Percentiles rank a stretch among this genome's conserved stretches.
Conservation (phyloP, 1,284 basidiomycete genomes). For the Moesziomyces globuligerus region DNA sequence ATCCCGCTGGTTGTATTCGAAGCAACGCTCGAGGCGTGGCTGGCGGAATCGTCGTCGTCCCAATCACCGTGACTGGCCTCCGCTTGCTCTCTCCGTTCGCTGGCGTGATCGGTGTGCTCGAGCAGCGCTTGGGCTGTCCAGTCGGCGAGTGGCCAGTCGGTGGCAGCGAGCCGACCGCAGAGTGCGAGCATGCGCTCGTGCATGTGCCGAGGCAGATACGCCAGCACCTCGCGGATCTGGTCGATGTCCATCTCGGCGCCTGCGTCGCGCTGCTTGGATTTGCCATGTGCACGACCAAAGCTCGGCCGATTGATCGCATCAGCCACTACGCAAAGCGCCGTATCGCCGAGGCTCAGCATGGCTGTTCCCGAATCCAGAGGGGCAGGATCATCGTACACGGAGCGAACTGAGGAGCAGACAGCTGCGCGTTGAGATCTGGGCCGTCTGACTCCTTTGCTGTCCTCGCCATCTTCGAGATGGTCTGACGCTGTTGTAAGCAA, state of each 20-base stretch:
- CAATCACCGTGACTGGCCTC: not conserved
- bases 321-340: slow-evolving; percentile 35
- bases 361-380: not conserved
- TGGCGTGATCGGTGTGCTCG: slow-evolving; percentile 2
- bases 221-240: slow-evolving; percentile 17
- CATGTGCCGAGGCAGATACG: slow-evolving; percentile 30
- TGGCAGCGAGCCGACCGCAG: slow-evolving; percentile 25
- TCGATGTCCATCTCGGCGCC: slow-evolving; percentile 2
- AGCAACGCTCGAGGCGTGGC: too few relatives aligned
- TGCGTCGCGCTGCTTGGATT: not conserved
- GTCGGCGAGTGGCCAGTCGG: slow-evolving; percentile 21
- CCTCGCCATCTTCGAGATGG: not conserved
- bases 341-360: slow-evolving; percentile 15
- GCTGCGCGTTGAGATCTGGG: not conserved
- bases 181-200: slow-evolving; percentile 22
- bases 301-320: slow-evolving; percentile 20
- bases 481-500: not conserved
- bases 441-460: not conserved
- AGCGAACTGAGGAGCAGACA: slow-evolving; percentile 20
- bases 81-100: too few relatives aligned
- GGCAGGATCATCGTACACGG: not conserved
- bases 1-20: too few relatives aligned
- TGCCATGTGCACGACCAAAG: not conserved
- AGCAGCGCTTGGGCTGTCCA: slow-evolving; percentile 21
- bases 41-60: not conserved